phyloP scores from a whole-genome alignment of 768 basidiomycete genomes.

The Lentinula edodes region DNA sequence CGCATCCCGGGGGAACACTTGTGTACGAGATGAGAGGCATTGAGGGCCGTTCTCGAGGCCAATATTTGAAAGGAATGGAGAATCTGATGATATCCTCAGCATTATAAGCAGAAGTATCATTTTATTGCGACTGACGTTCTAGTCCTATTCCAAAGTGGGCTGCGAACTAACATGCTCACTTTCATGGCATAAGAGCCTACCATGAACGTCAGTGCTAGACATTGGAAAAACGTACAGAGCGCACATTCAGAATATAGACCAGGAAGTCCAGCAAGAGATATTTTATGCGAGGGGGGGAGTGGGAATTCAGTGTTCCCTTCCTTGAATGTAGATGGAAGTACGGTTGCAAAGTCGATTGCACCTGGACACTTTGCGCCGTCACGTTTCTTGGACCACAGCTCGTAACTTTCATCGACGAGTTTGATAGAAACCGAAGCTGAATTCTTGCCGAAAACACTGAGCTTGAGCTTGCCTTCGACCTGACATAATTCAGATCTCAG shows the following conservation, averaged over 20 bases:
- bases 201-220: neutral
- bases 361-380: neutral
- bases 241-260: conserved; percentile 32
- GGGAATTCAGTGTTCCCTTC: neutral
- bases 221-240: neutral
- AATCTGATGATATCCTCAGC: neutral
- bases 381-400: neutral
- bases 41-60: conserved; percentile 8
- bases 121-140: conserved; percentile 31
- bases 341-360: neutral
- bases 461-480: conserved; percentile 2
- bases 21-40: neutral
- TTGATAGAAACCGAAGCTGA: neutral
- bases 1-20: neutral
- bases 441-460: neutral
- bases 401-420: conserved; percentile 2
- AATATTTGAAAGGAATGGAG: conserved; percentile 8
- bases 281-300: conserved; percentile 1
- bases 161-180: conserved; percentile 33
- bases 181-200: conserved; percentile 34
- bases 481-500: neutral
- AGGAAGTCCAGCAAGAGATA: conserved; percentile 12
- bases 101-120: neutral
- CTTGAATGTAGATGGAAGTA: neutral
- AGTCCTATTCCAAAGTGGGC: conserved; percentile 36